Evolutionary conservation across 495 filamentous ascomycete species (phyloP).

Genomic region (Lindgomyces ingoldianus): DNA sequence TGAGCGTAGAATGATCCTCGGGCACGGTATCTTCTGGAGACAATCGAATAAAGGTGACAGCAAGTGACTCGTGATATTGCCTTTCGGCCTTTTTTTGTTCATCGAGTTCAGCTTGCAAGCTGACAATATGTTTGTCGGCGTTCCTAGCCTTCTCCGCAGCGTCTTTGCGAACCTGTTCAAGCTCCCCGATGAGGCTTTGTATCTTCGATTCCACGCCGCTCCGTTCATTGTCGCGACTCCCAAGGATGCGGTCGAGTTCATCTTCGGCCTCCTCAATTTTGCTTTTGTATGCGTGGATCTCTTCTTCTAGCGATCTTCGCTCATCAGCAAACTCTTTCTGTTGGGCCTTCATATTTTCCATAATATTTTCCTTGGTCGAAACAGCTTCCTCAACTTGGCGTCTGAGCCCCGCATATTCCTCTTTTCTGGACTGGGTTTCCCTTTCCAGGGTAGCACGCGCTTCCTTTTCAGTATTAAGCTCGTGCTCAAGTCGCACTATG

Average conservation of each 20-base stretch:
- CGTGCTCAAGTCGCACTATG: conserved; percentile 77
- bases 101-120: conserved; percentile 51
- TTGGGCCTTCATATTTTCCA: conserved; percentile 90
- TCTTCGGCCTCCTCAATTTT: conserved; percentile 86
- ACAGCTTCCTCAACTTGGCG: conserved; percentile 75
- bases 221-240: conserved; percentile 76
- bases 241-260: conserved; percentile 81
- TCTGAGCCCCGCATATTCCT: conserved; percentile 66
- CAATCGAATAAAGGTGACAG: conserved; percentile 63
- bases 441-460: conserved; percentile 56
- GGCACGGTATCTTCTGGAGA: conserved; percentile 58
- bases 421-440: conserved; percentile 57
- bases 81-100: conserved; percentile 55
- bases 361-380: conserved; percentile 89
- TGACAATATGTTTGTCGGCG: conserved; percentile 47
- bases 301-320: conserved; percentile 73
- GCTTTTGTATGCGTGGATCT: conserved; percentile 71
- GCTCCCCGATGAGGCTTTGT: conserved; percentile 66
- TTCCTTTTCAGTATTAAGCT: conserved; percentile 63
- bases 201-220: conserved; percentile 66
- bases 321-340: conserved; percentile 86
- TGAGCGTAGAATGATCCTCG: conserved; percentile 58
- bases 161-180: conserved; percentile 61
- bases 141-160: conserved; percentile 60
- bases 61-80: conserved; percentile 58